phyloP scores from a whole-genome alignment of 139 green algal species.

The Picochlorum sp. region DNA sequence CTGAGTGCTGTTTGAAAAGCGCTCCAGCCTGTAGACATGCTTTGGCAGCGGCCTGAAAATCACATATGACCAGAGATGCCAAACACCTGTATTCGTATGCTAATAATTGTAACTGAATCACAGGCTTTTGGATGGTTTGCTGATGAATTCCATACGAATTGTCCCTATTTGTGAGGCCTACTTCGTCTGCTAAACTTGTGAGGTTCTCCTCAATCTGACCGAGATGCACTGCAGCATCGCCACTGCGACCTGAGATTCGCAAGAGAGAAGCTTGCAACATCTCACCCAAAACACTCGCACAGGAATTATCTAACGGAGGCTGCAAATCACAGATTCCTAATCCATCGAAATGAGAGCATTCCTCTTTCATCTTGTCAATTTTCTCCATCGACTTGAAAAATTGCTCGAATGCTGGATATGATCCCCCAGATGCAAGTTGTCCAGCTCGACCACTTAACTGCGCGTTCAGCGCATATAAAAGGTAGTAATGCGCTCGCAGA shows the following conservation, averaged over 20 bases:
- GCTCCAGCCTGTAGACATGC: not conserved
- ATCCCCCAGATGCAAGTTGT: not conserved
- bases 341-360: slow-evolving; percentile 1
- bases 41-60: slow-evolving; percentile 6
- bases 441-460: not conserved
- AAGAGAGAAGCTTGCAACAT: slow-evolving; percentile 20
- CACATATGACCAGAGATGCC: slow-evolving; percentile 1
- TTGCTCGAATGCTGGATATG: not conserved
- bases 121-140: not conserved
- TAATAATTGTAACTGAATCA: not conserved
- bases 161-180: too few species aligned
- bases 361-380: slow-evolving; percentile 7
- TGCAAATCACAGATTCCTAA: not conserved
- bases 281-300: not conserved
- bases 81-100: slow-evolving; percentile 17
- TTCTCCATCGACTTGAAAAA: not conserved
- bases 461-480: slow-evolving; percentile 8
- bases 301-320: not conserved
- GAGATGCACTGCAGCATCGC: slow-evolving; percentile 7
- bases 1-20: slow-evolving; percentile 16
- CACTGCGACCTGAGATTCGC: slow-evolving; percentile 10
- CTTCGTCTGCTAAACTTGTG: not conserved
- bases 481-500: slow-evolving; percentile 2
- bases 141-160: not conserved
- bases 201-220: not conserved